Percentiles rank a stretch among this genome's conserved stretches.
Conservation (phyloP, 352 stramenopile genomes). For the Lagenidium giganteum region DNA sequence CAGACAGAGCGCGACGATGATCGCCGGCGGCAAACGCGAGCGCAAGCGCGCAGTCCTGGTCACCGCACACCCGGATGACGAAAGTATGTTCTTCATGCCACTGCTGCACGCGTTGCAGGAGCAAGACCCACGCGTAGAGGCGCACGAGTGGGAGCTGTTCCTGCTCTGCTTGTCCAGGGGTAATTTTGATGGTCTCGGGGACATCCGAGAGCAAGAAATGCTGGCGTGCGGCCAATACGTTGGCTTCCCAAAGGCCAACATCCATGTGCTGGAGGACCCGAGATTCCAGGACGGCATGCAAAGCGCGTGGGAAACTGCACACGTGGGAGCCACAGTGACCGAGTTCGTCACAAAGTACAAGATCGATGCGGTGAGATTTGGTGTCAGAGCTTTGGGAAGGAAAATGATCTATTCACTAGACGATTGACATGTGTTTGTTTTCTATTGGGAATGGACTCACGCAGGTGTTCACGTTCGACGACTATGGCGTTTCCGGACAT, state of each 20-base stretch:
- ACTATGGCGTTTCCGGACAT: constrained; percentile 91
- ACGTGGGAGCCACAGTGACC: constrained; percentile 62
- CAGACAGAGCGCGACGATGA: too few species aligned
- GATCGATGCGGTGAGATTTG: constrained; percentile 53
- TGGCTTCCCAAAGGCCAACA: constrained; percentile 30
- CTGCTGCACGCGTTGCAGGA: constrained; percentile 65
- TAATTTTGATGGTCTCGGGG: constrained; percentile 90
- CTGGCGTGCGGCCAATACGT: constrained; percentile 40
- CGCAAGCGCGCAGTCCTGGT: constrained; percentile 74
- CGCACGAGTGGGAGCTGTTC: constrained; percentile 49
- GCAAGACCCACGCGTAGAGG: constrained; percentile 2
- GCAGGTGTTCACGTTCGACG: constrained; percentile 94
- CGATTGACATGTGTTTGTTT: not conserved
- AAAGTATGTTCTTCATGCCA: constrained; percentile 97
- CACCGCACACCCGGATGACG: constrained; percentile 95
- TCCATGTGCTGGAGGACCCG: constrained; percentile 74
- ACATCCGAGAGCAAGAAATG: constrained; percentile 83
- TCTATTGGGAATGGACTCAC: too few species aligned
- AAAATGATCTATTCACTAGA: constrained; percentile 3
- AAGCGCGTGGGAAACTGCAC: constrained; percentile 51
- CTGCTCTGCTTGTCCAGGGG: constrained; percentile 90
- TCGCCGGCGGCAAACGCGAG: not conserved
- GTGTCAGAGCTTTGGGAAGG: not conserved
- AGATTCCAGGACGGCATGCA: constrained; percentile 86
- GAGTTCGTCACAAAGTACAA: constrained; percentile 43